These are phyloP conservation scores for Hirschioporus abietinus DNA, from an alignment of 768 basidiomycete species.

Conservation along the genomic window DNA sequence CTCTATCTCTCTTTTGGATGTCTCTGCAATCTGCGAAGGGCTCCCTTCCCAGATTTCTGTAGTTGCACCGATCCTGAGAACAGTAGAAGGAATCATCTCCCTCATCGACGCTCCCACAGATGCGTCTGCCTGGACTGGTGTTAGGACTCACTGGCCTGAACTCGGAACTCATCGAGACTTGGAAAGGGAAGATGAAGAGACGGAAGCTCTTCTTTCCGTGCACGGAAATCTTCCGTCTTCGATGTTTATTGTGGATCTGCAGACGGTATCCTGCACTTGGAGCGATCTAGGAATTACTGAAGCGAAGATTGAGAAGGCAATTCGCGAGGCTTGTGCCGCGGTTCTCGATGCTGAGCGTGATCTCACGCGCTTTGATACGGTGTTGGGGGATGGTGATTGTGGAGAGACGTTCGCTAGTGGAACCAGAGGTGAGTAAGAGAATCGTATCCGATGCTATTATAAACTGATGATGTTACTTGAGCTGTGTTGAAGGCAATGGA, in stretches of 20 bases:
- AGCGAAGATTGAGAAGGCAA: conserved; percentile 20
- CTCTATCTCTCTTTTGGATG: conserved; percentile 46
- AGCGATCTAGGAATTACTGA: conserved; percentile 9
- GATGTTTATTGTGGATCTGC: neutral
- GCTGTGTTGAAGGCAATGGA: conserved; percentile 31
- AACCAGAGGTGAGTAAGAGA: conserved; percentile 24
- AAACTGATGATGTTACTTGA: conserved; percentile 7
- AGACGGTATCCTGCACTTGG: neutral
- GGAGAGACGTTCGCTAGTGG: conserved; percentile 54
- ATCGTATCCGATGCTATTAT: neutral
- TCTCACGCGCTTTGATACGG: conserved; percentile 54
- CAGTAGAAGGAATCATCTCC: conserved; percentile 18
- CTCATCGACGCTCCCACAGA: conserved; percentile 41
- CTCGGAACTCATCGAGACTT: neutral
- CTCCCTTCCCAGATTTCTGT: neutral
- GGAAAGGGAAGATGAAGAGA: neutral
- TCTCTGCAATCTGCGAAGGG: conserved; percentile 26
- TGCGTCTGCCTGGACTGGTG: conserved; percentile 36
- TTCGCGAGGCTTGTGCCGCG: conserved; percentile 34
- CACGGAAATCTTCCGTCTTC: neutral
- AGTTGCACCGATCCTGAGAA: conserved; percentile 5
- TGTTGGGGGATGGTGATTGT: conserved; percentile 61
- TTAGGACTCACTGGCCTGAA: conserved; percentile 25
- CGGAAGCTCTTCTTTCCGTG: neutral
- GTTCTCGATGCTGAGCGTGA: conserved; percentile 44